These are phyloP conservation scores for Chlamydomonas sp. DNA, from an alignment of 139 green algal species.

Conservation along the genomic window DNA sequence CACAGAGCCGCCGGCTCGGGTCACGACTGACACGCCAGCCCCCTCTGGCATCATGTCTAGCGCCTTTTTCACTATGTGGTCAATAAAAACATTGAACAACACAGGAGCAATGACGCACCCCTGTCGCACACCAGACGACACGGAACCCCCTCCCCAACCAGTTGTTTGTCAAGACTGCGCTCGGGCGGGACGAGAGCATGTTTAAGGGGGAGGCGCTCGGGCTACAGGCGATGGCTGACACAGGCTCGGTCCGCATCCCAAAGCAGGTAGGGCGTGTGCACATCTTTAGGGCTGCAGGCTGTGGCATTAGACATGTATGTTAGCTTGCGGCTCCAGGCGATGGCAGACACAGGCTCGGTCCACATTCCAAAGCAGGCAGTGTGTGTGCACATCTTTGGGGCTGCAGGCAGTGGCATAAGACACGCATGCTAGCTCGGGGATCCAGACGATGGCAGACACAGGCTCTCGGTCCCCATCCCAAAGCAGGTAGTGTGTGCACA, in stretches of 20 bases:
- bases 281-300: background rate
- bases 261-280: slow-evolving; percentile 68
- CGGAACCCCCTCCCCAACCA: no score
- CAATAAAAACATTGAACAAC: no score
- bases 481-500: slow-evolving; percentile 70
- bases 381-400: no score
- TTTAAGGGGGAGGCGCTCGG: slow-evolving; percentile 81
- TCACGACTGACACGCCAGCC: no score
- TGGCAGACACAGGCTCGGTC: slow-evolving; percentile 48
- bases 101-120: no score
- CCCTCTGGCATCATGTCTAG: no score
- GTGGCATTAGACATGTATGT: slow-evolving; percentile 9
- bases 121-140: no score
- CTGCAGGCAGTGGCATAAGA: background rate
- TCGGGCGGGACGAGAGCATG: slow-evolving; percentile 56
- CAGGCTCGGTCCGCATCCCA: slow-evolving; percentile 51
- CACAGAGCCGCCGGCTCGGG: no score
- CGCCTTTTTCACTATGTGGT: no score
- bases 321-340: no score
- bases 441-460: slow-evolving; percentile 42
- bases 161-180: slow-evolving; percentile 80
- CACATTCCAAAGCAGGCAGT: slow-evolving; percentile 62
- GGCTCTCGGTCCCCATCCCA: slow-evolving; percentile 52
- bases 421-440: slow-evolving; percentile 1
- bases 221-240: slow-evolving; percentile 73